Conservation (phyloP, 2,329 filamentous ascomycete species). For the Sporothrix brunneoviolacea region DNA sequence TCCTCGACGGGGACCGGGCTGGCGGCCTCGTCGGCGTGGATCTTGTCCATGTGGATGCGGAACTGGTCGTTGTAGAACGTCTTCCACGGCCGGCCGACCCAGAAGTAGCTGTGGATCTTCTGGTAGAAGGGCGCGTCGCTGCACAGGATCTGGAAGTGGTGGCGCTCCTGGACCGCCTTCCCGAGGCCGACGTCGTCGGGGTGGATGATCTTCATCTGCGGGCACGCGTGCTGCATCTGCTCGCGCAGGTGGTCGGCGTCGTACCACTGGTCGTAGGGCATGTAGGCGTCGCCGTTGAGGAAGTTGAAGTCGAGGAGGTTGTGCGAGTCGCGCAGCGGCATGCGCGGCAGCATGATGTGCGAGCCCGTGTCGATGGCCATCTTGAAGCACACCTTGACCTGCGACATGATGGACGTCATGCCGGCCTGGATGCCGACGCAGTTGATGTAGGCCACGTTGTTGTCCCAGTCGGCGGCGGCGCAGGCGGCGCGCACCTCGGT, state of each 20-base stretch:
- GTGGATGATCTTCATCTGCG: slow-evolving; percentile 27
- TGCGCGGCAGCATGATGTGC: slow-evolving; percentile 26
- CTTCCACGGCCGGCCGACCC: slow-evolving; percentile 25
- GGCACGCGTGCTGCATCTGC: slow-evolving; percentile 23
- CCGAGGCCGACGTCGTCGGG: slow-evolving; percentile 18
- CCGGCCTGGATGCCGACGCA: slow-evolving; percentile 28
- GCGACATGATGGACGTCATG: slow-evolving; percentile 28
- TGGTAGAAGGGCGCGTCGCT: slow-evolving; percentile 21
- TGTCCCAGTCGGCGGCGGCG: slow-evolving; percentile 21
- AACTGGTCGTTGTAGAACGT: slow-evolving; percentile 21
- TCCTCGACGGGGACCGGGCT: not conserved
- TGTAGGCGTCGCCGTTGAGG: slow-evolving; percentile 25
- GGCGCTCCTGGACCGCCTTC: slow-evolving; percentile 18
- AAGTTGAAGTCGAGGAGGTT: slow-evolving; percentile 28
- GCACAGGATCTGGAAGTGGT: slow-evolving; percentile 21
- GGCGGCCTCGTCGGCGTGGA: slow-evolving; percentile 6
- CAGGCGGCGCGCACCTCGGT: slow-evolving; percentile 22
- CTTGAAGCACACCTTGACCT: slow-evolving; percentile 30
- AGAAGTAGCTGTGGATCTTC: slow-evolving; percentile 25
- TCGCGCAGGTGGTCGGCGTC: slow-evolving; percentile 25
- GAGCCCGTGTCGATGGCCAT: slow-evolving; percentile 29
- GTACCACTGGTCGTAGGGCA: slow-evolving; percentile 30
- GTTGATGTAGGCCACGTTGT: slow-evolving; percentile 25
- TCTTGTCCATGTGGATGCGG: slow-evolving; percentile 3
- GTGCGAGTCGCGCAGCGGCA: slow-evolving; percentile 27